These are phyloP conservation scores for Arachis stenosperma DNA, from an alignment of 306 rosid species.

Conservation along the genomic window DNA sequence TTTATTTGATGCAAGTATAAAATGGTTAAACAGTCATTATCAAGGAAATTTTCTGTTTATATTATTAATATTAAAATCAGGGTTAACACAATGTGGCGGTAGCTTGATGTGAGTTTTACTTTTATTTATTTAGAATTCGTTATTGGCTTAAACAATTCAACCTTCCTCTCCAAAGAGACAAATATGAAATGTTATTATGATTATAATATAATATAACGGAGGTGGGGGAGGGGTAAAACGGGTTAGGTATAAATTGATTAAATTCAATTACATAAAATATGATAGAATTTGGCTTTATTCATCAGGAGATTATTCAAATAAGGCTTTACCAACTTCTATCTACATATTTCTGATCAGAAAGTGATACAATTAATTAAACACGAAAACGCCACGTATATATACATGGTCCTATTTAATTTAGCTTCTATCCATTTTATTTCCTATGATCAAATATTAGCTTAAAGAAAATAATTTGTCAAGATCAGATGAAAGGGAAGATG, in stretches of 20 bases:
- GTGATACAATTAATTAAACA: conserved; percentile 31
- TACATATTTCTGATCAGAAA: conserved; percentile 49
- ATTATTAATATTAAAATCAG: neutral
- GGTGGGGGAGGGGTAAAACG: conserved; percentile 33
- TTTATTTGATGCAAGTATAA: neutral
- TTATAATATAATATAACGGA: neutral
- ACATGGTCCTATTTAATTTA: neutral
- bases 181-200: neutral
- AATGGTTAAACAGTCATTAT: conserved; percentile 32
- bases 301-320: conserved; percentile 39
- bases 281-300: conserved; percentile 25
- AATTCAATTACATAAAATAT: neutral
- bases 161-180: conserved; percentile 35
- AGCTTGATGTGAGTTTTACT: neutral
- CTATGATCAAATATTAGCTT: neutral
- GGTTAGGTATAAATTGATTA: conserved; percentile 51
- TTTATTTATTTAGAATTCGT: conserved; percentile 6
- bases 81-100: neutral
- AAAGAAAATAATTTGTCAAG: neutral
- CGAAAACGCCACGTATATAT: conserved; percentile 26
- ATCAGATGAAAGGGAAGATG: neutral
- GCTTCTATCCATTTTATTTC: neutral
- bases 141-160: neutral
- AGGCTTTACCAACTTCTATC: conserved; percentile 55
- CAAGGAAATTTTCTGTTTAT: conserved; percentile 25